A percentile compares a stretch with the other conserved stretches of the same genome.
Conservation (phyloP, 345 rosid genomes). For the Draba incana region DNA sequence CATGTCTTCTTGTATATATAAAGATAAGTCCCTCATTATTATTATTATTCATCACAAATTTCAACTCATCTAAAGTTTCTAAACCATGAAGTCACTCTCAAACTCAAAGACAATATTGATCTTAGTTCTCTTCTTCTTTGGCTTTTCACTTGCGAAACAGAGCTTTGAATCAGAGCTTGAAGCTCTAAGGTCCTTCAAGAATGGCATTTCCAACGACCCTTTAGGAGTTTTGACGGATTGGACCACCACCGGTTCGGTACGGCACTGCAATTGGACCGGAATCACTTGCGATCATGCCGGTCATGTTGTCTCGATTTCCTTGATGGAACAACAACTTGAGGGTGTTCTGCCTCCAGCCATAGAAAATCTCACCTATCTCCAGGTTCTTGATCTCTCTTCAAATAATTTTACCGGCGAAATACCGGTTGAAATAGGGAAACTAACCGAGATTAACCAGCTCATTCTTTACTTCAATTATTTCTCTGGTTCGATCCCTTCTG, state of each 20-base stretch:
- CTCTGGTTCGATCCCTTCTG: slow-evolving; percentile 67
- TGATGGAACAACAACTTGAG: slow-evolving; percentile 63
- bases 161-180: slow-evolving; percentile 50
- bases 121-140: slow-evolving; percentile 29
- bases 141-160: slow-evolving; percentile 39
- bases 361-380: slow-evolving; percentile 75
- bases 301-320: slow-evolving; percentile 53
- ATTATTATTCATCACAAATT: slow-evolving; percentile 23
- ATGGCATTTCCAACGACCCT: slow-evolving; percentile 58
- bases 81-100: slow-evolving; percentile 34
- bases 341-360: slow-evolving; percentile 70
- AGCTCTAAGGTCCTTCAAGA: slow-evolving; percentile 67
- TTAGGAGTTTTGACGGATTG: slow-evolving; percentile 62
- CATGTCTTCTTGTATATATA: neutral
- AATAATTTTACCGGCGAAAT: slow-evolving; percentile 61
- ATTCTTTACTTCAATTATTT: slow-evolving; percentile 56
- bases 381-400: slow-evolving; percentile 82
- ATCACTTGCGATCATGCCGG: slow-evolving; percentile 58
- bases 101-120: slow-evolving; percentile 19
- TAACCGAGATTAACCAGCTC: slow-evolving; percentile 56
- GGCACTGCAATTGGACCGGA: slow-evolving; percentile 85
- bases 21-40: neutral
- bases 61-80: slow-evolving; percentile 3
- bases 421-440: slow-evolving; percentile 64
- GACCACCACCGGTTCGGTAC: slow-evolving; percentile 49